Base-by-base conservation (phyloP, 2,329 filamentous ascomycete genomes). In the Hansfordia pulvinata region DNA sequence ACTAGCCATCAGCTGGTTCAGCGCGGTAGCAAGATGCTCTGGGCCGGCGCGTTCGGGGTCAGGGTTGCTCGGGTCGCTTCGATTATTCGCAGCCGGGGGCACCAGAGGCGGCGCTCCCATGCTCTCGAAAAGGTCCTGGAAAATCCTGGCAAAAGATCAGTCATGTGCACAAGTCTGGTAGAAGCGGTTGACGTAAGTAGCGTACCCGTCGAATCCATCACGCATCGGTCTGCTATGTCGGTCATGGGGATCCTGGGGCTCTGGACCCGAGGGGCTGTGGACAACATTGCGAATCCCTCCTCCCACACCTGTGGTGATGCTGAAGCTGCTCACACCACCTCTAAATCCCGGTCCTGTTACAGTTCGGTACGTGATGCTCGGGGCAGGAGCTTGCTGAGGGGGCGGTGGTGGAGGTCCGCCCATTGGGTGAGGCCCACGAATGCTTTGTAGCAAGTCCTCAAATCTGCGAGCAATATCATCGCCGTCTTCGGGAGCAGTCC, bases 1-100 rank as follows among this genome's bases (percentile, higher is more conserved):
- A 19, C 49, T 47, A 6, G 54, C 54, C 11, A 77, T 49, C 5
- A 76, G 52, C n/a, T 66, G 60, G 18, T 62, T 60, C 4, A 75
- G 44, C 17, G 56, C 55, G 10, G 44, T 38, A 10, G 45, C 43
- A 11, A 64, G 40, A 10, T 48, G 46, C 17, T 34, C 31, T 14
- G 27, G 40, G 26, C 29, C 38, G 11, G 25, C 24, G 11, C 34
- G 37, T 20, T 33, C 25, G 16, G 32, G 43, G 6, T 31, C 40
- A 15, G 38, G 35, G 4, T 35, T 37, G 17, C 36, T 35, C 30
- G 42, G 35, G 29, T 30, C 29, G 10, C 39, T 37, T 24, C 37
- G 28, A 26, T 26, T 11, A 26, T 39, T 28, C 27, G 27, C 41
- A 18, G 38, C 38, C 5, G 39, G 41, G 11, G 44, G 36, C 18